These are phyloP conservation scores for Didymellaceae sp. DNA, from an alignment of 2,329 filamentous ascomycete genomes.

Conservation along the genomic window DNA sequence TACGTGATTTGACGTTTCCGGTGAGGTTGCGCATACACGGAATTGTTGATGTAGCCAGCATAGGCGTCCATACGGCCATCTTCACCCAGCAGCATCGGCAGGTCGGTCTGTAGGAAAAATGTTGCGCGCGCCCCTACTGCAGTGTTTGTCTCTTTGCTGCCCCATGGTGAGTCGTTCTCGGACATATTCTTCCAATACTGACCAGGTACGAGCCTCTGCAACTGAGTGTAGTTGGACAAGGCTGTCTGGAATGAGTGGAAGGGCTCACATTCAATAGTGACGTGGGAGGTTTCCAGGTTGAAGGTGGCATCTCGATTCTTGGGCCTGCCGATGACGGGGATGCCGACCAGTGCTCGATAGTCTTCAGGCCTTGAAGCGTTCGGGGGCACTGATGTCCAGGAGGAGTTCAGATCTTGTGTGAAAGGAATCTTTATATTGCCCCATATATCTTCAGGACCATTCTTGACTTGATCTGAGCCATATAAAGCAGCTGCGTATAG, in stretches of 20 bases:
- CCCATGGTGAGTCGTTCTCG: background rate
- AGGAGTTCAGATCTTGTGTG: background rate
- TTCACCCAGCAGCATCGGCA: background rate
- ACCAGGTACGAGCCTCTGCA: background rate
- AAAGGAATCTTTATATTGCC: conserved; percentile 46
- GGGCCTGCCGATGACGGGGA: conserved; percentile 21
- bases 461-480: conserved; percentile 29
- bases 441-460: conserved; percentile 39
- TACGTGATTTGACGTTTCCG: background rate
- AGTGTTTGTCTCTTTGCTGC: background rate
- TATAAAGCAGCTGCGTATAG: conserved; percentile 39
- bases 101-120: background rate
- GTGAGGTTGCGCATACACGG: background rate
- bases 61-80: background rate
- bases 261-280: background rate
- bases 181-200: background rate
- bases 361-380: conserved; percentile 23
- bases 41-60: background rate
- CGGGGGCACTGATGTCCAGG: conserved; percentile 17
- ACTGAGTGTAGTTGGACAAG: background rate
- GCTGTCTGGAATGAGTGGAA: background rate
- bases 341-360: conserved; percentile 39
- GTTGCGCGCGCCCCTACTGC: background rate
- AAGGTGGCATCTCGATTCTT: background rate
- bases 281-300: background rate